Percentiles rank a stretch among this genome's conserved stretches.
Evolutionary conservation across 2,329 filamentous ascomycete species (phyloP).

Genomic region (Colletotrichum siamense): DNA sequence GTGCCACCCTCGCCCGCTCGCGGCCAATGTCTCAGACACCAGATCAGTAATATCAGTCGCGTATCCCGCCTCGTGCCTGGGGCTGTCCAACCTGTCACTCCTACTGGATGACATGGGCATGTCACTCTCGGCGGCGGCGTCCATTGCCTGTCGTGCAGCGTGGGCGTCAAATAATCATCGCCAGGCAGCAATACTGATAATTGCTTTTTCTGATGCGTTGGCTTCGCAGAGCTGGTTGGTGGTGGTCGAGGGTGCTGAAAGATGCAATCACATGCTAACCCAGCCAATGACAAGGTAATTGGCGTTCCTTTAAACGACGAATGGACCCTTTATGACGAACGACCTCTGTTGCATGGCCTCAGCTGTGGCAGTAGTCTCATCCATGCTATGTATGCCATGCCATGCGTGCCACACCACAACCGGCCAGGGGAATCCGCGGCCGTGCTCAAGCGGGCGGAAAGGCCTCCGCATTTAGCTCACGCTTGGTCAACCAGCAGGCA

Average conservation of each 20-base stretch:
- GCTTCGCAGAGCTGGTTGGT: neutral
- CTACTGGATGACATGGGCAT: neutral
- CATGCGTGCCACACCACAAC: neutral
- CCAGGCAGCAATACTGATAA: neutral
- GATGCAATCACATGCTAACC: neutral
- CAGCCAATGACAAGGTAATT: neutral
- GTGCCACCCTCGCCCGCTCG: neutral
- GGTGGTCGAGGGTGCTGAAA: neutral
- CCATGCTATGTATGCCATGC: neutral
- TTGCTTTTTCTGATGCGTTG: neutral
- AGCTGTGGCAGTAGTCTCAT: neutral
- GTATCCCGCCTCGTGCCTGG: neutral
- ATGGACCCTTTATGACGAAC: neutral
- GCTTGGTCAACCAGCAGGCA: neutral
- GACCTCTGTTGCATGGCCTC: neutral
- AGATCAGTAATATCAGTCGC: neutral
- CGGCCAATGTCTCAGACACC: conserved; percentile 3
- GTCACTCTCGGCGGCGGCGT: neutral
- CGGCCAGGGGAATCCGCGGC: neutral
- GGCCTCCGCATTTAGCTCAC: neutral
- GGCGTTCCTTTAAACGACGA: neutral
- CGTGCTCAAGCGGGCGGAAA: neutral
- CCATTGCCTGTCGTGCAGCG: neutral
- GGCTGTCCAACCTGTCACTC: neutral
- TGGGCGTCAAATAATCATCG: neutral